phyloP scores from a whole-genome alignment of 2,329 filamentous ascomycete species.

The Stagonosporopsis rhizophila region DNA sequence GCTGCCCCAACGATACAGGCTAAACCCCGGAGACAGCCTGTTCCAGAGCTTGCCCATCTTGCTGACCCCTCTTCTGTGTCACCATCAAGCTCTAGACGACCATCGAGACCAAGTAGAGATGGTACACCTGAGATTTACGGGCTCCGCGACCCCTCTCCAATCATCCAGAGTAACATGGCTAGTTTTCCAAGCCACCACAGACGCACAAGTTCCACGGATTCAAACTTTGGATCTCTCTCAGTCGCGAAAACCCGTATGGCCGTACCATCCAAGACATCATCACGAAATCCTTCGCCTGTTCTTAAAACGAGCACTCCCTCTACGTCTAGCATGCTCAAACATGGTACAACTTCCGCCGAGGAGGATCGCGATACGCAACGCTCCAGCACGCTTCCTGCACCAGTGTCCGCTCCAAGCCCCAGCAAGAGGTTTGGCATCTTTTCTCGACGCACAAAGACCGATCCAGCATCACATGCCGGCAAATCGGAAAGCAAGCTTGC shows the following conservation, averaged over 20 bases:
- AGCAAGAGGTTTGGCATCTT: slow-evolving; percentile 79
- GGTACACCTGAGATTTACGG: slow-evolving; percentile 54
- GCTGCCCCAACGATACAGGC: slow-evolving; percentile 7
- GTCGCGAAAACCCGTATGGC: slow-evolving; percentile 34
- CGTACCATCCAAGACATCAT: slow-evolving; percentile 42
- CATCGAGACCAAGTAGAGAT: slow-evolving; percentile 55
- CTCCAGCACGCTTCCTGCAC: slow-evolving; percentile 50
- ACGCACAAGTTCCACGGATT: slow-evolving; percentile 58
- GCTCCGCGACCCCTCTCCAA: slow-evolving; percentile 57
- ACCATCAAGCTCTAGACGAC: slow-evolving; percentile 57
- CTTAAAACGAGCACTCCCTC: slow-evolving; percentile 41
- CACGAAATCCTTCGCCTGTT: slow-evolving; percentile 49
- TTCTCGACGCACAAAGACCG: slow-evolving; percentile 72
- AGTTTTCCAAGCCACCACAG: slow-evolving; percentile 58
- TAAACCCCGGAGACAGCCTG: slow-evolving; percentile 37
- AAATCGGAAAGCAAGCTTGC: slow-evolving; percentile 62
- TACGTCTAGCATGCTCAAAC: slow-evolving; percentile 33
- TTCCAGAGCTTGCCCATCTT: slow-evolving; percentile 60
- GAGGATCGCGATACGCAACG: slow-evolving; percentile 43
- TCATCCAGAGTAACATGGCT: slow-evolving; percentile 64
- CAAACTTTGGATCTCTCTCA: slow-evolving; percentile 33
- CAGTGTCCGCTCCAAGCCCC: slow-evolving; percentile 58
- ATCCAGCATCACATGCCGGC: slow-evolving; percentile 59
- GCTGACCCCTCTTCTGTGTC: slow-evolving; percentile 64
- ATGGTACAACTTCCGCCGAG: slow-evolving; percentile 50